Evolutionary conservation across 2,329 filamentous ascomycete genomes (phyloP).

Genomic region (Colletotrichum sp.): DNA sequence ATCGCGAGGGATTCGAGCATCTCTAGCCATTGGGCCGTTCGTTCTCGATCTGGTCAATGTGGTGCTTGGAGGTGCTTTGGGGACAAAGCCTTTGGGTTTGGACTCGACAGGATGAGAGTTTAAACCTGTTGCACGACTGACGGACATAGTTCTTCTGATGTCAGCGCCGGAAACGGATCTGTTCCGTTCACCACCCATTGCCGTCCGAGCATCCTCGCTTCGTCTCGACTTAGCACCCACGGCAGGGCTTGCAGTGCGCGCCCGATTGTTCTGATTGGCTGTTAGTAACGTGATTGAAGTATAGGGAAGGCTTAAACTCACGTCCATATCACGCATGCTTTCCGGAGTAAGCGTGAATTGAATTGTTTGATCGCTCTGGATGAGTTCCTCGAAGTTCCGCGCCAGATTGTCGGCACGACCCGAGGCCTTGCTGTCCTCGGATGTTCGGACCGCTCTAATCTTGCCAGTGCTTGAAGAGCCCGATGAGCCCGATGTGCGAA

Average conservation of each 20-base stretch:
- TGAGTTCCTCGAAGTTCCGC: constrained; percentile 78
- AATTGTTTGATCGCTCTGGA: constrained; percentile 82
- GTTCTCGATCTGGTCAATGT: constrained; percentile 36
- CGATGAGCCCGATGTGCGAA: constrained; percentile 57
- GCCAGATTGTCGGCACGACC: constrained; percentile 62
- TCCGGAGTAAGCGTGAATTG: constrained; percentile 83
- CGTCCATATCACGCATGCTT: constrained; percentile 72
- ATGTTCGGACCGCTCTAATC: constrained; percentile 59
- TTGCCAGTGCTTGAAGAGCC: constrained; percentile 55
- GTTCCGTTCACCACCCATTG: constrained; percentile 38
- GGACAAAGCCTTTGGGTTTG: constrained; percentile 28
- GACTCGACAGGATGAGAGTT: constrained; percentile 37
- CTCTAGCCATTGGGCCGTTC: constrained; percentile 60
- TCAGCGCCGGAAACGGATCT: constrained; percentile 45
- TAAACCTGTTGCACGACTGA: constrained; percentile 39
- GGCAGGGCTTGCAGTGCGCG: constrained; percentile 44
- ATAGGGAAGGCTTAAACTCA: neutral
- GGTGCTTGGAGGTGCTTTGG: constrained; percentile 35
- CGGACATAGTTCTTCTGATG: constrained; percentile 36
- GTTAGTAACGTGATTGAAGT: constrained; percentile 13
- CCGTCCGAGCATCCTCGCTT: constrained; percentile 50
- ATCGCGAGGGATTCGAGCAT: constrained; percentile 73
- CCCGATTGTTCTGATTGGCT: constrained; percentile 40
- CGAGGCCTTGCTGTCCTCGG: constrained; percentile 58
- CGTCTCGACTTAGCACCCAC: constrained; percentile 46